Evolutionary conservation across 495 filamentous ascomycete genomes (phyloP).

Genomic region (Talaromyces proteolyticus): DNA sequence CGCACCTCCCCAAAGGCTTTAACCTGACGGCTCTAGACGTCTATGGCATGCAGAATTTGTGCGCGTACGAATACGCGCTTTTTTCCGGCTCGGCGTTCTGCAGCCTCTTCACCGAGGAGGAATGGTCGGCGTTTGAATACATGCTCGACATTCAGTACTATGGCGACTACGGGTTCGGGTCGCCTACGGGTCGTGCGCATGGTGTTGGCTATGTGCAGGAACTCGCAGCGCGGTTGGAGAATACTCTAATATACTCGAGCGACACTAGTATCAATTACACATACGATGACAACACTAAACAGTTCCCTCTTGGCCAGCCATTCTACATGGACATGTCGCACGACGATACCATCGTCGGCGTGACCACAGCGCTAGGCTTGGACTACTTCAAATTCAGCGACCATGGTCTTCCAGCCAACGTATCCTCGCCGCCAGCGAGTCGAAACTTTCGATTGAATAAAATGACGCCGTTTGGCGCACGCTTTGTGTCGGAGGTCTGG

Average conservation of each 20-base stretch:
- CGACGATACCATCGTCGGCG: constrained; percentile 32
- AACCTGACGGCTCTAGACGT: constrained; percentile 45
- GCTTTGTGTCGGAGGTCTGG: constrained; percentile 56
- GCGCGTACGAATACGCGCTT: constrained; percentile 24
- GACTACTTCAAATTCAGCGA: constrained; percentile 45
- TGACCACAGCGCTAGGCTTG: constrained; percentile 45
- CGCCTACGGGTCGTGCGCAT: constrained; percentile 53
- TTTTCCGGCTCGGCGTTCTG: constrained; percentile 37
- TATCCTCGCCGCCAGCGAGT: constrained; percentile 31
- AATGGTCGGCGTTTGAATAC: constrained; percentile 52
- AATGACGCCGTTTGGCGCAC: constrained; percentile 53
- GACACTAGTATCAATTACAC: constrained; percentile 55
- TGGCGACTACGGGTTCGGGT: constrained; percentile 52
- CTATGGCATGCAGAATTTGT: constrained; percentile 47
- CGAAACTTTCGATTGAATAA: constrained; percentile 17
- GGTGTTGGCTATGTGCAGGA: constrained; percentile 61
- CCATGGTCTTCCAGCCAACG: constrained; percentile 34
- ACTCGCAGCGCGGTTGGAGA: constrained; percentile 50
- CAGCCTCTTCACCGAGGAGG: constrained; percentile 48
- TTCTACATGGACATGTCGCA: constrained; percentile 42
- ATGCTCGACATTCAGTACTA: constrained; percentile 54
- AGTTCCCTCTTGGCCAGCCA: constrained; percentile 45
- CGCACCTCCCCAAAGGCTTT: constrained; percentile 28
- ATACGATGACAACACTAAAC: constrained; percentile 34
- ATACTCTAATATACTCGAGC: constrained; percentile 44